Percentiles rank a stretch among this genome's conserved stretches.
phyloP scores from a whole-genome alignment of 352 stramenopile species.

The Phytophthora macrochlamydospora region DNA sequence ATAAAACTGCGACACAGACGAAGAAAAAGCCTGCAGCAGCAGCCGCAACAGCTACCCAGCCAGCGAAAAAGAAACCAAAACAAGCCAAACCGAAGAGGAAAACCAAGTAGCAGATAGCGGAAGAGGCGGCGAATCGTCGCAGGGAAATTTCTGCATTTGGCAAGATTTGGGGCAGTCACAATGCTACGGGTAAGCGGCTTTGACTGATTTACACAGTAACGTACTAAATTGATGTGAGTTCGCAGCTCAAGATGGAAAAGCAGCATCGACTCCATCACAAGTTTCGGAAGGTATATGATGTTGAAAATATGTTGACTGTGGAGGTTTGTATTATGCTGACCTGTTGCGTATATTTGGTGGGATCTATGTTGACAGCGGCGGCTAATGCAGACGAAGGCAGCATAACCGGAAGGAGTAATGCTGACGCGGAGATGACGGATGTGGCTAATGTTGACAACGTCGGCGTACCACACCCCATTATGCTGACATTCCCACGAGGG shows the following conservation, averaged over 20 bases:
- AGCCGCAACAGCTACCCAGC: neutral
- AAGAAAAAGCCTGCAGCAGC: neutral
- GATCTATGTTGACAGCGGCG: neutral
- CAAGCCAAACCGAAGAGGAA: neutral
- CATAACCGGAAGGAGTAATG: neutral
- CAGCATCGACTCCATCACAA: neutral
- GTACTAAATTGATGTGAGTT: neutral
- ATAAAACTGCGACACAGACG: neutral
- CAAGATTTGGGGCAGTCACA: conserved; percentile 4
- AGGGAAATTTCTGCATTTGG: conserved; percentile 1
- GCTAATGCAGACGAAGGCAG: neutral
- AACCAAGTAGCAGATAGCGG: conserved; percentile 3
- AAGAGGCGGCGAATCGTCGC: neutral
- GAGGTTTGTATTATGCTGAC: neutral
- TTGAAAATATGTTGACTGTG: neutral
- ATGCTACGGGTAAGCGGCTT: neutral
- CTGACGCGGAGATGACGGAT: neutral
- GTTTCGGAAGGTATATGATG: neutral
- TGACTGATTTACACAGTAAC: neutral
- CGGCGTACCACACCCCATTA: no score
- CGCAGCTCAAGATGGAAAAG: neutral
- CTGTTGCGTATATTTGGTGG: no score
- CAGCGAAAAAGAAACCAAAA: neutral
- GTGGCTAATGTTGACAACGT: neutral
- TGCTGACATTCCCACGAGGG: no score